Percentiles rank a stretch among this genome's conserved stretches.
phyloP scores from a whole-genome alignment of 371 early-diverging fungal genomes.

The Sporodiniella umbellata region DNA sequence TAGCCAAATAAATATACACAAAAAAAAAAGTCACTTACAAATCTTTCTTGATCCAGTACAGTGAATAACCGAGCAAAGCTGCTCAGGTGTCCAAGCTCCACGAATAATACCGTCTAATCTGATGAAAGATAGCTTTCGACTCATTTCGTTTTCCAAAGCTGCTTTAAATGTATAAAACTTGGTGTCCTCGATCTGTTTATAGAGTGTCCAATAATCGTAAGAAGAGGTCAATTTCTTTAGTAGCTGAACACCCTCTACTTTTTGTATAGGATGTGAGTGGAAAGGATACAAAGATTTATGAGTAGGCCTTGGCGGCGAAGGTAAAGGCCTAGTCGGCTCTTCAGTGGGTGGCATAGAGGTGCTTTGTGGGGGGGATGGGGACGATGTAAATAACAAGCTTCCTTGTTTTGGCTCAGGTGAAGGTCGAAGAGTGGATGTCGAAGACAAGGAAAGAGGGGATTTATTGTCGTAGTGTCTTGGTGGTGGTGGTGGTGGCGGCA shows the following conservation, averaged over 20 bases:
- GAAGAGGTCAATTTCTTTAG: constrained; percentile 34
- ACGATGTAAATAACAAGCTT: no score
- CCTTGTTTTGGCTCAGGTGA: no score
- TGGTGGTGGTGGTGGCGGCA: background rate
- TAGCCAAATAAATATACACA: background rate
- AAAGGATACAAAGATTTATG: constrained; percentile 20
- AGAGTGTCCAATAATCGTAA: constrained; percentile 33
- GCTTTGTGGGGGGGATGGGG: no score
- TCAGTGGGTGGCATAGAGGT: no score
- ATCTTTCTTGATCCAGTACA: constrained; percentile 43
- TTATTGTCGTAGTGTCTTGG: background rate
- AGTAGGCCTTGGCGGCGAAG: no score
- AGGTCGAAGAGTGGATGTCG: no score
- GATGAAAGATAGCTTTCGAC: constrained; percentile 25
- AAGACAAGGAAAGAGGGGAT: no score
- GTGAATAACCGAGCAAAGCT: constrained; percentile 43
- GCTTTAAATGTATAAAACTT: constrained; percentile 6
- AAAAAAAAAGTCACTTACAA: constrained; percentile 22
- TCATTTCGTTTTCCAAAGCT: constrained; percentile 1
- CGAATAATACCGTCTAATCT: constrained; percentile 51
- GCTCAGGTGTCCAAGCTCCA: constrained; percentile 56
- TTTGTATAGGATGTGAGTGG: constrained; percentile 28
- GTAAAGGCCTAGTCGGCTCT: no score
- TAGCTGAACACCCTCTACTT: constrained; percentile 23
- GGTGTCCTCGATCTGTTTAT: constrained; percentile 4